Evolutionary conservation across 495 filamentous ascomycete species (phyloP).

Genomic region (Amniculicola lignicola): DNA sequence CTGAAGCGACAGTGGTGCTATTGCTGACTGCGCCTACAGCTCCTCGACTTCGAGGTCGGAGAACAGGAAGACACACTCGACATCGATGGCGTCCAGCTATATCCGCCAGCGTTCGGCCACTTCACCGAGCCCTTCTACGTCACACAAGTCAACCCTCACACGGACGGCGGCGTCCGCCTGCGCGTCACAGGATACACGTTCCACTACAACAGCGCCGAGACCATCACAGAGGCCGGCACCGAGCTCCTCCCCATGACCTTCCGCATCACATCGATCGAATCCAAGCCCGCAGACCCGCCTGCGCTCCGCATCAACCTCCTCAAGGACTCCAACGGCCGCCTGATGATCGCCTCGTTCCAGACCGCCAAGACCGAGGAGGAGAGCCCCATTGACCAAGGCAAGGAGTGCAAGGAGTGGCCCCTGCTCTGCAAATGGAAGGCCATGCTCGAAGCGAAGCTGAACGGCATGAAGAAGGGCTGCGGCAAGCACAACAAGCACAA

Average conservation of each 20-base stretch:
- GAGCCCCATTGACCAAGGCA: constrained; percentile 30
- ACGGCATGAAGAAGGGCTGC: constrained; percentile 20
- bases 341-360: constrained; percentile 35
- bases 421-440: constrained; percentile 34
- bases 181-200: constrained; percentile 31
- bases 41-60: constrained; percentile 34
- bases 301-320: constrained; percentile 30
- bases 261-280: constrained; percentile 31
- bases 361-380: constrained; percentile 13
- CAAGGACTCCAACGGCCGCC: constrained; percentile 28
- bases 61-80: constrained; percentile 22
- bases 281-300: constrained; percentile 20
- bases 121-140: constrained; percentile 28
- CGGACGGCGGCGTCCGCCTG: constrained; percentile 18
- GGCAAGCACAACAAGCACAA: constrained; percentile 34
- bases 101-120: constrained; percentile 27
- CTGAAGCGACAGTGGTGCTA: not conserved
- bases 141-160: constrained; percentile 23
- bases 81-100: constrained; percentile 31
- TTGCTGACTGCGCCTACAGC: constrained; percentile 11
- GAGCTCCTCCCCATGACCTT: constrained; percentile 36
- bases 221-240: constrained; percentile 29
- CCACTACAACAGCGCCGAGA: constrained; percentile 30
- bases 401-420: constrained; percentile 34
- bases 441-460: constrained; percentile 24